A percentile compares a stretch with the other conserved stretches of the same genome.
phyloP scores from a whole-genome alignment of 2,329 filamentous ascomycete species.

The Neofusicoccum sp. region DNA sequence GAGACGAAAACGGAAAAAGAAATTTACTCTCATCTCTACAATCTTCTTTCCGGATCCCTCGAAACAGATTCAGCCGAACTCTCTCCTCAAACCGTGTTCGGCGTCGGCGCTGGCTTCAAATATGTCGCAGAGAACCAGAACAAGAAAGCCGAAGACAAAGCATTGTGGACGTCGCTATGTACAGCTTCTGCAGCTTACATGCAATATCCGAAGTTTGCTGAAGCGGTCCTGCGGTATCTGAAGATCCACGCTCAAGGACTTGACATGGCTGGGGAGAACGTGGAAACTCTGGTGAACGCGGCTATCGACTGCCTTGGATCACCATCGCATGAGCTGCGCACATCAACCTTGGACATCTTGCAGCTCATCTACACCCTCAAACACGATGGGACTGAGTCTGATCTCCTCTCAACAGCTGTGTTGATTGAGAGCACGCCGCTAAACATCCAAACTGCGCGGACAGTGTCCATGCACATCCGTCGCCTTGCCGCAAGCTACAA shows the following conservation, averaged over 20 bases:
- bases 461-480: slow-evolving; percentile 80
- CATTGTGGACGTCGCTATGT: slow-evolving; percentile 64
- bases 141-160: slow-evolving; percentile 47
- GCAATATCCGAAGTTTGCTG: slow-evolving; percentile 43
- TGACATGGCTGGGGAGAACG: slow-evolving; percentile 52
- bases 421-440: slow-evolving; percentile 77
- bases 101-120: slow-evolving; percentile 71
- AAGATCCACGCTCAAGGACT: slow-evolving; percentile 57
- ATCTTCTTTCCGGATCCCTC: slow-evolving; percentile 25
- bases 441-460: slow-evolving; percentile 71
- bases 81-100: slow-evolving; percentile 52
- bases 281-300: slow-evolving; percentile 61
- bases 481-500: slow-evolving; percentile 68
- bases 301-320: slow-evolving; percentile 73
- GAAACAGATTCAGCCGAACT: slow-evolving; percentile 2
- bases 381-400: slow-evolving; percentile 49
- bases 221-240: slow-evolving; percentile 55
- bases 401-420: slow-evolving; percentile 64
- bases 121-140: slow-evolving; percentile 57
- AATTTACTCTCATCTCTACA: slow-evolving; percentile 26
- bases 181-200: slow-evolving; percentile 66
- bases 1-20: slow-evolving; percentile 23
- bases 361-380: slow-evolving; percentile 54
- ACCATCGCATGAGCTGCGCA: slow-evolving; percentile 70
- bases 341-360: slow-evolving; percentile 71